Evolutionary conservation across 179 eudicot genomes (phyloP), one percentile per base, ranked within the genome.

Genomic region (Gypsophila paniculata): DNA sequence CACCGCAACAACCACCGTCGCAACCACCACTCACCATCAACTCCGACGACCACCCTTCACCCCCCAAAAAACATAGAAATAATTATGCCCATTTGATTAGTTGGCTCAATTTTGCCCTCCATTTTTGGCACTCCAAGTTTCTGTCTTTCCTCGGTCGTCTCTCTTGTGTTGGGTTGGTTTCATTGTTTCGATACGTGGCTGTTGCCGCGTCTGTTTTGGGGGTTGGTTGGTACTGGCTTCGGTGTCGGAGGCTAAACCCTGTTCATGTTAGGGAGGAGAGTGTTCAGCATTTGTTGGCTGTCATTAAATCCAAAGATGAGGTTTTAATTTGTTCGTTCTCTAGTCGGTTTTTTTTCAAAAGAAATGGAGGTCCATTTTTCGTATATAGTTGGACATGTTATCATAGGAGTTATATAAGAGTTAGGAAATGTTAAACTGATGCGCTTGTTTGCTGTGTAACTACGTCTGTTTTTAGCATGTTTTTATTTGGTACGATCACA

Each of bases 251-350:
- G 55, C 42, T 64, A 48, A 23, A 14, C 34, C 0, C 8, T 21
- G 26, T 18, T 22, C 0, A 18, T 59, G 59, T 29, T 6, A 67
- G 22, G 8, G 59, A 36, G 44, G 79, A 77, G 74, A 82, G 77
- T 49, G 52, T 67, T 79, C 80, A 81, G 65, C 82, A 71, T 23
- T 62, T 85, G 80, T 75, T 72, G 34, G 19, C 66, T 14, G 17
- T 83, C n/a, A 63, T 83, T 21, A 75, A 77, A 61, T 78, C 84
- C 46, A 85, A 77, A 71, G 86, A 85, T 57, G 89, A 85, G 89
- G 89, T 83, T 65, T n/a, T n/a, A n/a, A n/a, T n/a, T n/a, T n/a
- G n/a, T n/a, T n/a, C n/a, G n/a, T n/a, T n/a, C n/a, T n/a, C n/a
- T n/a, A n/a, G n/a, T n/a, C n/a, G n/a, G n/a, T n/a, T n/a, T n/a